Evolutionary conservation across 768 basidiomycete species (phyloP).

Genomic region (Steccherinum ochraceum): DNA sequence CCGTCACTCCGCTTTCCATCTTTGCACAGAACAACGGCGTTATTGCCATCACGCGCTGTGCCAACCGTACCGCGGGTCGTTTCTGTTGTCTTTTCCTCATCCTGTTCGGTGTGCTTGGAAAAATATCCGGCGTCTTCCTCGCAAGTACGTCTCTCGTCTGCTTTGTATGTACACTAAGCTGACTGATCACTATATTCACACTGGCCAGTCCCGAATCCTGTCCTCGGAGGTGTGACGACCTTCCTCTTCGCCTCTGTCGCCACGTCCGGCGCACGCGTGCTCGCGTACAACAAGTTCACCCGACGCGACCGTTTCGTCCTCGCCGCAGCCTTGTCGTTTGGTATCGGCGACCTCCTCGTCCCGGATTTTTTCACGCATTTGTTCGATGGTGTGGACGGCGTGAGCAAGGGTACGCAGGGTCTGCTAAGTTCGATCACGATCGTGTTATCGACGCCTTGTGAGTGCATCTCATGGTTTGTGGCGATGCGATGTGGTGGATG

Average conservation of each 20-base stretch:
- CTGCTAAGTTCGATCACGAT: conserved; percentile 77
- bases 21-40: conserved; percentile 85
- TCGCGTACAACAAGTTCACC: conserved; percentile 52
- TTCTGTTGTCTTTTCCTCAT: conserved; percentile 80
- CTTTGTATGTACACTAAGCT: background rate
- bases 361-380: conserved; percentile 60
- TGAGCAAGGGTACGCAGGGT: conserved; percentile 55
- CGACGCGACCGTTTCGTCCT: conserved; percentile 66
- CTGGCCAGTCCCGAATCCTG: conserved; percentile 60
- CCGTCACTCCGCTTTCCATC: conserved; percentile 71
- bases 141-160: conserved; percentile 39
- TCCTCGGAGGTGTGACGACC: conserved; percentile 81
- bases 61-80: conserved; percentile 70
- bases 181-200: background rate
- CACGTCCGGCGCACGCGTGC: conserved; percentile 64
- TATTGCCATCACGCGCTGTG: conserved; percentile 80
- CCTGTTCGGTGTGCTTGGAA: conserved; percentile 74
- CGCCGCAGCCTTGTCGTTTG: conserved; percentile 62
- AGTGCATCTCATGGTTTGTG: conserved; percentile 21
- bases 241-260: conserved; percentile 78
- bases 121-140: conserved; percentile 78
- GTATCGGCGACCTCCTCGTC: conserved; percentile 65
- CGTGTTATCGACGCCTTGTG: conserved; percentile 75
- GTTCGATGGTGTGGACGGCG: conserved; percentile 43
- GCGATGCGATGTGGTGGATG: background rate